Conservation (phyloP, 2,329 filamentous ascomycete species). For the Xenosphaeropsis pyriputrescens region DNA sequence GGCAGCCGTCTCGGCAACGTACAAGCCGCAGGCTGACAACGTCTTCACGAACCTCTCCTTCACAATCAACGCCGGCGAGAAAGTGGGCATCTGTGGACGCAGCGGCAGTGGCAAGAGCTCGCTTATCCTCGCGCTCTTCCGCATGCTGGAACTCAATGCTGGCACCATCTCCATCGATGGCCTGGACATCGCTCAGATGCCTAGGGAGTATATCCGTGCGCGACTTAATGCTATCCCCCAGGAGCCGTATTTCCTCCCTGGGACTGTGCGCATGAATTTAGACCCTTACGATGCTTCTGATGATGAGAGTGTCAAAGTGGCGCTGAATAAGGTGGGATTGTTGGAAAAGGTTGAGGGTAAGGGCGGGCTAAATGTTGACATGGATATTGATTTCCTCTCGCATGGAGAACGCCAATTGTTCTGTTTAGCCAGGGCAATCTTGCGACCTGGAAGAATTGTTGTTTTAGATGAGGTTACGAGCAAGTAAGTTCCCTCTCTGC, state of each 20-base stretch:
- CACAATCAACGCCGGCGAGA: conserved; percentile 24
- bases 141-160: conserved; percentile 26
- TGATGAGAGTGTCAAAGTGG: conserved; percentile 25
- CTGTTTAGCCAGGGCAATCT: conserved; percentile 27
- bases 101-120: conserved; percentile 29
- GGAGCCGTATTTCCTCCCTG: conserved; percentile 30
- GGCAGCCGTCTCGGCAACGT: conserved; percentile 9
- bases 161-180: conserved; percentile 30
- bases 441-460: conserved; percentile 22
- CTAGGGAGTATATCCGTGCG: conserved; percentile 25
- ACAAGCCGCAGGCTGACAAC: conserved; percentile 4
- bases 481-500: conserved; percentile 7
- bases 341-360: conserved; percentile 23
- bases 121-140: conserved; percentile 28
- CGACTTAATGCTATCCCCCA: conserved; percentile 23
- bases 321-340: conserved; percentile 28
- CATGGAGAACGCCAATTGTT: conserved; percentile 32
- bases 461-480: conserved; percentile 26
- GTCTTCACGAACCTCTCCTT: conserved; percentile 2
- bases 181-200: conserved; percentile 25
- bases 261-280: conserved; percentile 29
- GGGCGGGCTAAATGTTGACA: conserved; percentile 21
- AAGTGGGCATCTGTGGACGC: conserved; percentile 33
- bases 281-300: conserved; percentile 23
- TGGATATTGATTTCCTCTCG: conserved; percentile 19